Percentiles rank a stretch among this genome's conserved stretches.
Conservation (phyloP, 345 rosid species). For the Atalantia buxifolia region DNA sequence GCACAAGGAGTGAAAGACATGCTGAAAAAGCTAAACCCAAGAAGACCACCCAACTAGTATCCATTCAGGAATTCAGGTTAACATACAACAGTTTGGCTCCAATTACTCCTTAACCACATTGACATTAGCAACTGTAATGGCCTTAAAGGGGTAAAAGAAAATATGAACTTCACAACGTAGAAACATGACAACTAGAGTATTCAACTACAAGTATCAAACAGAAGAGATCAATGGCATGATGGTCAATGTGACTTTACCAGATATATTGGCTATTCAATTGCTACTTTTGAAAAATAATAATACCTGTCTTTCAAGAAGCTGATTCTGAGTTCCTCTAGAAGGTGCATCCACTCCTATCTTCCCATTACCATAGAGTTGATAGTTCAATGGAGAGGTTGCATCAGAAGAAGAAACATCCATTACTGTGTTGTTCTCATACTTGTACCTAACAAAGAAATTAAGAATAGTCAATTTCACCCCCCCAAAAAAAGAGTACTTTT, state of each 20-base stretch:
- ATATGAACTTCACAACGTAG: not conserved
- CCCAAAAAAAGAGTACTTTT: not conserved
- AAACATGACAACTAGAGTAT: not conserved
- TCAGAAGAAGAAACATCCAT: constrained; percentile 74
- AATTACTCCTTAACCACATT: constrained; percentile 2
- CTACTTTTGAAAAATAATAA: constrained; percentile 17
- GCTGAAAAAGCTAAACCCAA: constrained; percentile 1
- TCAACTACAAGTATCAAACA: not conserved
- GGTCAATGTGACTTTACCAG: not conserved
- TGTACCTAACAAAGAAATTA: constrained; percentile 50
- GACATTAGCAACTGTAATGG: not conserved
- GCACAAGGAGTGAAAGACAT: not conserved
- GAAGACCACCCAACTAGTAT: not conserved
- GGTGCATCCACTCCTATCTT: constrained; percentile 58
- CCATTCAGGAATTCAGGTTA: not conserved
- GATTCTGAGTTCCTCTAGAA: constrained; percentile 81
- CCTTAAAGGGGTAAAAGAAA: not conserved
- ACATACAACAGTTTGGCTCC: not conserved
- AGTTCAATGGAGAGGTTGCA: constrained; percentile 61
- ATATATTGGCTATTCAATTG: constrained; percentile 1
- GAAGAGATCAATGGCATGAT: not conserved
- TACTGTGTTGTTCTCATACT: constrained; percentile 83
- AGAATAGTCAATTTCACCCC: not conserved
- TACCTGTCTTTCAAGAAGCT: constrained; percentile 96
- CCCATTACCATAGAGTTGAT: constrained; percentile 76